Base-by-base conservation (phyloP, 129 eudicot genomes). In the carrot (Daucus carota) region DNA sequence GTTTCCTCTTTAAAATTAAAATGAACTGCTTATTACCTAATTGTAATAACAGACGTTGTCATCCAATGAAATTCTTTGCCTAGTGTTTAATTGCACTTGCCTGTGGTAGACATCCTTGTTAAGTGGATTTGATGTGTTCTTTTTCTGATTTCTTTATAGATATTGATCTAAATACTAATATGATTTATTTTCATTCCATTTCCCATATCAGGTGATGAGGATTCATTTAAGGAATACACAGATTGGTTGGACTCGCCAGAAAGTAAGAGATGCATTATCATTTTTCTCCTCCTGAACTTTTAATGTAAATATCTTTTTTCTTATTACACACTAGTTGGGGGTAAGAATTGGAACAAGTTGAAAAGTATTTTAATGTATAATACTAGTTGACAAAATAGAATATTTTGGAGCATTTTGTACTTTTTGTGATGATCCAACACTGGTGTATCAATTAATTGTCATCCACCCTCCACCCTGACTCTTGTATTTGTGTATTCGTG, bases 191-290 rank as follows among this genome's bases (percentile, higher is more conserved):
- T 46, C 54, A 70, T 71, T 4, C 9, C 52, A 73, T 66, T 73
- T 77, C 24, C 44, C 80, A 62, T 81, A 50, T 52, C 90, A 93
- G 98, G 76, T 93, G 78, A 80, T 88, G 76, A 84, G 97, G 81
- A 90, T 93, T 76, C 98, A 90, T 81, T 86, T 95, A 48, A 85
- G 98, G 80, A 90, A 80, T 84, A 73, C 92, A 81, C 96, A 88
- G 24, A 77, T 88, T 69, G 92, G 97, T n/a, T 93, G 98, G 98
- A 90, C 97, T 72, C 98, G 98, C 54, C 96, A 93, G 81, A 93
- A 90, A 84, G 98, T 93, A 86, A 84, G 92, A 75, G 52, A 18
- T 77, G 42, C 18, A 28, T 0, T 26, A 1, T 41, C 14, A 33
- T 22, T 40, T 46, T 32, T 59, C 62, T 31, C 69, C 38, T 50